Percentiles rank a stretch among this genome's conserved stretches.
phyloP scores from a whole-genome alignment of 2,329 filamentous ascomycete species.

The Aspergillus ustus region DNA sequence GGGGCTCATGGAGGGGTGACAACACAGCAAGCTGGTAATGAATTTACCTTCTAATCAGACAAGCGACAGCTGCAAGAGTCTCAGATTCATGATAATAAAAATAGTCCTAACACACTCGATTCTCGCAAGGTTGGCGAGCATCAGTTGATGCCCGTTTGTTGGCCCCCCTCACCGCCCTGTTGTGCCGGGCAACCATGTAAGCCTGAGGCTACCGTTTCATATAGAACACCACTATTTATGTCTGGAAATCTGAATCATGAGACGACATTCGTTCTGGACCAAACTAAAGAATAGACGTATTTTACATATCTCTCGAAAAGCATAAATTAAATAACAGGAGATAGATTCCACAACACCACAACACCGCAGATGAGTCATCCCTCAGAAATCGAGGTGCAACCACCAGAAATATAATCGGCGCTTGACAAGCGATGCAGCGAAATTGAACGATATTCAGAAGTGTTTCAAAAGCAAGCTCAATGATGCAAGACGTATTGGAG shows the following conservation, averaged over 20 bases:
- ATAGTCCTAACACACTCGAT: background rate
- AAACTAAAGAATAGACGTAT: background rate
- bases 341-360: background rate
- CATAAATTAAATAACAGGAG: background rate
- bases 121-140: slow-evolving; percentile 5
- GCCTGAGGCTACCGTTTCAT: slow-evolving; percentile 5
- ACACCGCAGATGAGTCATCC: background rate
- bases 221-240: background rate
- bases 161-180: slow-evolving; percentile 20
- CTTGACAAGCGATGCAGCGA: background rate
- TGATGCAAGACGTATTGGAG: background rate
- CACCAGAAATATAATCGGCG: background rate
- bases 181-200: slow-evolving; percentile 25
- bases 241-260: too few relatives aligned
- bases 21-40: background rate
- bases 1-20: background rate
- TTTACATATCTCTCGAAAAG: background rate
- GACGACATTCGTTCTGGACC: background rate
- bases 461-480: background rate
- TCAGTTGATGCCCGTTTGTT: slow-evolving; percentile 17
- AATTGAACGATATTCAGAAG: background rate
- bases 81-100: background rate
- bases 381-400: background rate
- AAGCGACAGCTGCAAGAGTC: background rate
- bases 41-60: background rate